These are phyloP conservation scores for Ceriops tagal DNA, from an alignment of 345 rosid species.

Conservation along the genomic window DNA sequence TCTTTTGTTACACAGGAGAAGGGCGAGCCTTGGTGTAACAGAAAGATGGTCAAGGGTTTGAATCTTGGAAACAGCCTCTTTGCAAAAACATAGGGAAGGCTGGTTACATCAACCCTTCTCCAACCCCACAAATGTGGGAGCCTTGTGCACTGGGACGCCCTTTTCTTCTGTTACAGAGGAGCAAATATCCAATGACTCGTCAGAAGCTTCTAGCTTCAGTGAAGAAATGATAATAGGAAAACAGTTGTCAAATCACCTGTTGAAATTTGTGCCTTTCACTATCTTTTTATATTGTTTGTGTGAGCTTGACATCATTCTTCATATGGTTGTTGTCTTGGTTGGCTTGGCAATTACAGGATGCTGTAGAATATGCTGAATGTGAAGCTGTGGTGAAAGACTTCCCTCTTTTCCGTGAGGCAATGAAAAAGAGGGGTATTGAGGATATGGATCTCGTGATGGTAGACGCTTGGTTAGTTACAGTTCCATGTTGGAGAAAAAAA, in stretches of 20 bases:
- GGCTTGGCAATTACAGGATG: slow-evolving; percentile 47
- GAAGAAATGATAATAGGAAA: too few species aligned
- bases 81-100: too few species aligned
- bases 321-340: neutral
- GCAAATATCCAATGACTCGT: neutral
- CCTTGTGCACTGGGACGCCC: too few species aligned
- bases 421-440: slow-evolving; percentile 91
- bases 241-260: neutral
- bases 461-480: slow-evolving; percentile 37
- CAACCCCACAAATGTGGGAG: too few species aligned
- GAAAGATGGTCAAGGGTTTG: too few species aligned
- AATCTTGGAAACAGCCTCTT: too few species aligned
- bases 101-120: too few species aligned
- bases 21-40: too few species aligned
- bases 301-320: neutral
- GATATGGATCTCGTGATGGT: slow-evolving; percentile 98
- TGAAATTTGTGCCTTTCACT: neutral
- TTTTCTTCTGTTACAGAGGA: neutral
- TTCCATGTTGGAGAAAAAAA: neutral
- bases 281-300: neutral
- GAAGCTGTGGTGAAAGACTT: slow-evolving; percentile 87
- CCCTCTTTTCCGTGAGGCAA: slow-evolving; percentile 76
- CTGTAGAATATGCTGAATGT: slow-evolving; percentile 86
- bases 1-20: too few species aligned
- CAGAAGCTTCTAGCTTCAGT: neutral